phyloP scores from a whole-genome alignment of 176 grass and related monocot species.

The Carex kokanica region DNA sequence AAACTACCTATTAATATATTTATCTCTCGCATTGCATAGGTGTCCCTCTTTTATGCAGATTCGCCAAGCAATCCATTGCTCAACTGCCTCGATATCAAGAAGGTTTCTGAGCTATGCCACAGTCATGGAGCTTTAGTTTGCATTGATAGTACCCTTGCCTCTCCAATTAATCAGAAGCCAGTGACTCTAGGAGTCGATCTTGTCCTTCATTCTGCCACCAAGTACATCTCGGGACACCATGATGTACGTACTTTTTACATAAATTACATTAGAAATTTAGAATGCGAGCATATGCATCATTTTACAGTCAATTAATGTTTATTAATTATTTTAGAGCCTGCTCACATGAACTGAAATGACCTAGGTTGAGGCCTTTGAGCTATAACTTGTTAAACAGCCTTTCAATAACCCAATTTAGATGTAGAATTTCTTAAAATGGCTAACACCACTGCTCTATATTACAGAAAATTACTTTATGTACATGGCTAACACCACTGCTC shows the following conservation, averaged over 20 bases:
- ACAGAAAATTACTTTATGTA: too few relatives aligned
- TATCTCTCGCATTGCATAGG: conserved; percentile 34
- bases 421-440: background rate
- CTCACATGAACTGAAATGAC: background rate
- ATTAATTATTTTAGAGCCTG: background rate
- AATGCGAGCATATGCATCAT: background rate
- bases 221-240: conserved; percentile 93
- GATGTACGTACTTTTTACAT: conserved; percentile 48
- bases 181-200: conserved; percentile 78
- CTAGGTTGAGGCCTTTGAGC: background rate
- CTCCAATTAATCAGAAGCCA: conserved; percentile 96
- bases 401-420: background rate
- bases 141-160: conserved; percentile 91
- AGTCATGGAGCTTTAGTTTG: conserved; percentile 85
- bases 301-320: background rate
- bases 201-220: conserved; percentile 97
- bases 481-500: background rate
- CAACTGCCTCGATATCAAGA: conserved; percentile 81
- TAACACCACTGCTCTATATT: background rate
- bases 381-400: background rate
- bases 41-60: conserved; percentile 87
- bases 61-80: conserved; percentile 98
- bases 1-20: background rate
- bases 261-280: background rate
- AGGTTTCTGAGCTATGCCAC: conserved; percentile 86